A percentile compares a stretch with the other conserved stretches of the same genome.
Evolutionary conservation across 306 rosid species (phyloP).

Genomic region (Quercus ilex): DNA sequence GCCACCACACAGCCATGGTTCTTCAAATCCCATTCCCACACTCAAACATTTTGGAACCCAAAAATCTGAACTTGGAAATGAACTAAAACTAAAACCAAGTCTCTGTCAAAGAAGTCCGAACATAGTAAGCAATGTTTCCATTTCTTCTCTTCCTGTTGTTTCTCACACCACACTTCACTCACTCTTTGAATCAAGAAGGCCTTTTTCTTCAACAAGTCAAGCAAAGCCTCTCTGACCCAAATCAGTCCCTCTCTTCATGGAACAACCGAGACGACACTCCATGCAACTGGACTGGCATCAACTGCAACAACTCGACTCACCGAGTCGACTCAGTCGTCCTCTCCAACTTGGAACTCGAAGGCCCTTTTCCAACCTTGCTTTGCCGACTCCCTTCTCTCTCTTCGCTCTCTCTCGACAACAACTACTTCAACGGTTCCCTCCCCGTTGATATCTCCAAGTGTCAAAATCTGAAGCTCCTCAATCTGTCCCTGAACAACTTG

Average conservation of each 20-base stretch:
- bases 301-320: conserved; percentile 27
- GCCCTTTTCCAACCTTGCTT: conserved; percentile 47
- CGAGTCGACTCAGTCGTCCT: conserved; percentile 43
- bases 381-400: conserved; percentile 69
- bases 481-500: conserved; percentile 48
- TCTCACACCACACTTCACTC: conserved; percentile 2
- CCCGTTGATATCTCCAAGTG: conserved; percentile 31
- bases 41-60: not conserved
- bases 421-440: conserved; percentile 35
- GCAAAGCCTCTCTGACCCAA: conserved; percentile 44
- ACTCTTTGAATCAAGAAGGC: conserved; percentile 67
- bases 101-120: not conserved
- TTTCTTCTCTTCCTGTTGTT: conserved; percentile 15
- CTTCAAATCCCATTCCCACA: not conserved
- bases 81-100: no score
- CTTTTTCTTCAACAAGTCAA: conserved; percentile 53
- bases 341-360: conserved; percentile 22
- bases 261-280: conserved; percentile 47
- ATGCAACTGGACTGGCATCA: conserved; percentile 55
- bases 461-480: conserved; percentile 35
- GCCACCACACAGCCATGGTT: no score
- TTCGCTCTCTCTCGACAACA: conserved; percentile 36
- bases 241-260: conserved; percentile 46
- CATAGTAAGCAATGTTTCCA: not conserved
- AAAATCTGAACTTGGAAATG: no score